Evolutionary conservation across 2,329 filamentous ascomycete species (phyloP).

Genomic region (Diaporthe nobilis): DNA sequence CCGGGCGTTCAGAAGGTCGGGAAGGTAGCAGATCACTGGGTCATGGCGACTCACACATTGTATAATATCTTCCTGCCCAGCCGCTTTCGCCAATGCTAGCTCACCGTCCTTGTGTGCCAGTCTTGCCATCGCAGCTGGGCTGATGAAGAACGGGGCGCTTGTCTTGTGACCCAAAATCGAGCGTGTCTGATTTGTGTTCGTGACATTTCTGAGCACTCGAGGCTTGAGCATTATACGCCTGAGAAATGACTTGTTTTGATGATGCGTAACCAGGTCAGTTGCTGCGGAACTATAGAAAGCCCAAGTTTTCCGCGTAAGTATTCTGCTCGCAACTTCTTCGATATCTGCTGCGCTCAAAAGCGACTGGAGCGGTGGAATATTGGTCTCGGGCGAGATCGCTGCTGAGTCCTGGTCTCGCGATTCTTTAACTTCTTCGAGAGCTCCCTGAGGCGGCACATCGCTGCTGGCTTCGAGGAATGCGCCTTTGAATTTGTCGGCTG

Average conservation of each 20-base stretch:
- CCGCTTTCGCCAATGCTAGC: conserved; percentile 63
- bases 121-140: conserved; percentile 64
- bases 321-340: conserved; percentile 60
- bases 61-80: conserved; percentile 61
- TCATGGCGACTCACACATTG: conserved; percentile 57
- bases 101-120: conserved; percentile 67
- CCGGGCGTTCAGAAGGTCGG: rapidly evolving
- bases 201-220: conserved; percentile 63
- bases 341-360: conserved; percentile 56
- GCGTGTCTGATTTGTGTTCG: conserved; percentile 55
- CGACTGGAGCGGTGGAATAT: not conserved
- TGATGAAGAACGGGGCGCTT: conserved; percentile 63
- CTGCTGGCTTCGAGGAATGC: conserved; percentile 7
- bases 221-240: conserved; percentile 67
- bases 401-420: not conserved
- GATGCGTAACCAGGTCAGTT: conserved; percentile 65
- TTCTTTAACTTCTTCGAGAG: conserved; percentile 47
- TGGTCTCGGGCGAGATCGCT: not conserved
- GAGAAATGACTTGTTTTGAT: conserved; percentile 63
- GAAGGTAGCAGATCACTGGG: not conserved
- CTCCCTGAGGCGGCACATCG: conserved; percentile 30
- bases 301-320: conserved; percentile 63
- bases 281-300: conserved; percentile 69
- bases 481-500: conserved; percentile 13
- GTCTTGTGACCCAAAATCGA: conserved; percentile 58